These are phyloP conservation scores for Lentinula novae-zelandiae DNA, from an alignment of 1,284 basidiomycete genomes.

Conservation along the genomic window DNA sequence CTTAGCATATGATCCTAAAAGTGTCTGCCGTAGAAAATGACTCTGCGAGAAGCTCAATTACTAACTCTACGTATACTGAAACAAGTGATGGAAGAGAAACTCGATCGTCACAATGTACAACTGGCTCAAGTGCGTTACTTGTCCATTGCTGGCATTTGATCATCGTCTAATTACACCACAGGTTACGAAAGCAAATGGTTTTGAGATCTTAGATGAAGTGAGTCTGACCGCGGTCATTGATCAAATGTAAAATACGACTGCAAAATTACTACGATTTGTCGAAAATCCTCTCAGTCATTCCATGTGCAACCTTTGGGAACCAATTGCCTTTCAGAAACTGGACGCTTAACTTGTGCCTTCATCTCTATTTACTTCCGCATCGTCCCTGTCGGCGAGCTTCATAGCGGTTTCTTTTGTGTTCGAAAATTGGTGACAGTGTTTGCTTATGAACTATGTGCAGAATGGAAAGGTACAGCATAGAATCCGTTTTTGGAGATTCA, in stretches of 20 bases:
- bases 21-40: slow-evolving; percentile 76
- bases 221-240: slow-evolving; percentile 13
- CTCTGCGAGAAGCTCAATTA: slow-evolving; percentile 83
- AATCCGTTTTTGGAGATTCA: too few species aligned
- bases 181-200: slow-evolving; percentile 14
- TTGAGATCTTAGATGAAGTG: slow-evolving; percentile 14
- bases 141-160: neutral
- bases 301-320: too few species aligned
- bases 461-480: too few species aligned
- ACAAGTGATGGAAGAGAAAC: slow-evolving; percentile 99
- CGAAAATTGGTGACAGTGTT: too few species aligned
- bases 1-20: neutral
- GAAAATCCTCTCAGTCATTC: too few species aligned
- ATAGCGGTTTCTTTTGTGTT: too few species aligned
- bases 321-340: too few species aligned
- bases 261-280: neutral
- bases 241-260: slow-evolving; percentile 11
- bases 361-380: too few species aligned
- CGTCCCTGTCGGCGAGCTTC: too few species aligned
- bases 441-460: neutral
- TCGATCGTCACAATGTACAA: slow-evolving; percentile 98
- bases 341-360: too few species aligned
- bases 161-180: neutral
- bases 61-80: slow-evolving; percentile 90
- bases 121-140: slow-evolving; percentile 74